These are phyloP conservation scores for Aspergillus udagawae DNA, from an alignment of 2,329 filamentous ascomycete genomes.

Conservation along the genomic window DNA sequence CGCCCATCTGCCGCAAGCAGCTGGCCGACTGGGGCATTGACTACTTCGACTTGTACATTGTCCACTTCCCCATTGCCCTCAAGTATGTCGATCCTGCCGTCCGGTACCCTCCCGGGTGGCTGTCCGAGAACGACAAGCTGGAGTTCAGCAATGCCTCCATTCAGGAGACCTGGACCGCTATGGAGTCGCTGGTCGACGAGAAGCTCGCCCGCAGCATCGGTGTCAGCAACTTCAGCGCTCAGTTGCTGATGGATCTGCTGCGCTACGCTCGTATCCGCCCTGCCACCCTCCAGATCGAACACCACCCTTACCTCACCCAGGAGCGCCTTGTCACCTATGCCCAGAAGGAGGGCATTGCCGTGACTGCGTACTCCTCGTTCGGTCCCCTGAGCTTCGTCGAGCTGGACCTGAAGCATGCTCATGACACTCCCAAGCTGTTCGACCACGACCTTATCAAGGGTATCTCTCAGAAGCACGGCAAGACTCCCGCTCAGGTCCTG, in stretches of 20 bases:
- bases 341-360: conserved; percentile 63
- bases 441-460: conserved; percentile 61
- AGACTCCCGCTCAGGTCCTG: conserved; percentile 74
- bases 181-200: conserved; percentile 69
- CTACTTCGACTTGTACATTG: conserved; percentile 85
- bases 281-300: conserved; percentile 80
- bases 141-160: conserved; percentile 65
- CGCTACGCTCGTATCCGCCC: conserved; percentile 71
- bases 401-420: conserved; percentile 66
- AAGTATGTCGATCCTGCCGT: conserved; percentile 78
- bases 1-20: conserved; percentile 71
- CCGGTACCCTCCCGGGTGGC: conserved; percentile 77
- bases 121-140: conserved; percentile 60
- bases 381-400: conserved; percentile 76
- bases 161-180: conserved; percentile 76
- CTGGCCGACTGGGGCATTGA: conserved; percentile 79
- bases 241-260: conserved; percentile 73
- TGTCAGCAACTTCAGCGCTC: conserved; percentile 76
- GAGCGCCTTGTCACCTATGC: conserved; percentile 65
- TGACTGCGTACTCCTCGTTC: conserved; percentile 83
- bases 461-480: conserved; percentile 66
- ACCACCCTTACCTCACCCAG: conserved; percentile 85
- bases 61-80: conserved; percentile 84
- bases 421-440: conserved; percentile 65
- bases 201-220: conserved; percentile 71